A percentile compares a stretch with the other conserved stretches of the same genome.
phyloP scores from a whole-genome alignment of 139 green algal genomes.

The Microglena sp. region DNA sequence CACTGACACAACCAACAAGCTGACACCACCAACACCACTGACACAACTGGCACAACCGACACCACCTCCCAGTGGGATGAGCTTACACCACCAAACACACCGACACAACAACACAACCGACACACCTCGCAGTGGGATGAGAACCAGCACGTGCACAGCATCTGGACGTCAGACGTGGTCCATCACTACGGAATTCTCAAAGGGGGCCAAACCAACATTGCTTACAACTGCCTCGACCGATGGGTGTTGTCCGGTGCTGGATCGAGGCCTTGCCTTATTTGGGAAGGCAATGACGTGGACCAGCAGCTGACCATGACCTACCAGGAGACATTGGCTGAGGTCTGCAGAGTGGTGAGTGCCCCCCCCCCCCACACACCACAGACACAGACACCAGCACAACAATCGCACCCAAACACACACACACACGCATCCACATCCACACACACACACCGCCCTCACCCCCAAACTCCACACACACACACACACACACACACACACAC shows the following conservation, averaged over 20 bases:
- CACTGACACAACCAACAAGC: too few relatives aligned
- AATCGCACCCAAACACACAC: not conserved
- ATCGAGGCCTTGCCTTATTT: slow-evolving; percentile 52
- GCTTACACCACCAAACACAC: too few relatives aligned
- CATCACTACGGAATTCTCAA: too few relatives aligned
- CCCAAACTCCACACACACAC: not conserved
- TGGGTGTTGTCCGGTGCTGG: slow-evolving; percentile 44
- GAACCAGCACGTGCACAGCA: too few relatives aligned
- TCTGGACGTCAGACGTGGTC: too few relatives aligned
- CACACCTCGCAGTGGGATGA: too few relatives aligned
- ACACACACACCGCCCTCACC: not conserved
- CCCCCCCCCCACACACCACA: too few relatives aligned
- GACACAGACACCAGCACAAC: not conserved
- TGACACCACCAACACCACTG: too few relatives aligned
- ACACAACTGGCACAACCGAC: too few relatives aligned
- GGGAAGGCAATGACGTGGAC: slow-evolving; percentile 66
- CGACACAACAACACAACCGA: too few relatives aligned
- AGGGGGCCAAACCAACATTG: slow-evolving; percentile 3
- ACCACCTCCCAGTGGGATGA: too few relatives aligned
- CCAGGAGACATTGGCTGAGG: slow-evolving; percentile 49
- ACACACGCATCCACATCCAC: not conserved
- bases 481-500: too few relatives aligned
- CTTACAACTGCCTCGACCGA: slow-evolving; percentile 44
- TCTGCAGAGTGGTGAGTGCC: slow-evolving; percentile 39
- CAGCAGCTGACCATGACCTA: slow-evolving; percentile 59